Evolutionary conservation across 192 early-diverging fungal species (phyloP).

Genomic region (Coemansia sp.): DNA sequence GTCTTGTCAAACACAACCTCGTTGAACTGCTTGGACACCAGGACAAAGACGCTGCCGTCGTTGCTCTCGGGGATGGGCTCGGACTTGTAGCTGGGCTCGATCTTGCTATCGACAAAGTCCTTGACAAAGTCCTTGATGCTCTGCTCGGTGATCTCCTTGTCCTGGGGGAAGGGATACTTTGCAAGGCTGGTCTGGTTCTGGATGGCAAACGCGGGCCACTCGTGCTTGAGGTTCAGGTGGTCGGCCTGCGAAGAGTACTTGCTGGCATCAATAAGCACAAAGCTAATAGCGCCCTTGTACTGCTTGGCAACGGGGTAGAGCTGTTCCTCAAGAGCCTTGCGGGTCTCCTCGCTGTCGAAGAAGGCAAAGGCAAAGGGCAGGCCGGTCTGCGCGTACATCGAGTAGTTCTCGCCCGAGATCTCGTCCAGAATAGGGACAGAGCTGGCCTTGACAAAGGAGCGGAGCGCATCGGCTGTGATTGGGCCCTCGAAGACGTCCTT

Average conservation of each 20-base stretch:
- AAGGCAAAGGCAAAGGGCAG: conserved; percentile 91
- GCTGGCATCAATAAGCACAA: conserved; percentile 87
- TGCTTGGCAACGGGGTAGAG: conserved; percentile 76
- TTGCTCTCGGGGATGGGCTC: conserved; percentile 80
- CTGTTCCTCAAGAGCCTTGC: conserved; percentile 54
- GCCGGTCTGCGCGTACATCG: conserved; percentile 78
- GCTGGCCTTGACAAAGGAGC: conserved; percentile 72
- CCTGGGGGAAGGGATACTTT: conserved; percentile 87
- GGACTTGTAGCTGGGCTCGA: conserved; percentile 80
- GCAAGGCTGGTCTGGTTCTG: conserved; percentile 67
- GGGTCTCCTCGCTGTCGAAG: conserved; percentile 63
- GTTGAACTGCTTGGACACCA: conserved; percentile 82
- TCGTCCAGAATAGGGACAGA: conserved; percentile 87
- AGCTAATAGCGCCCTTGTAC: conserved; percentile 83
- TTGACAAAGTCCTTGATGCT: conserved; percentile 63
- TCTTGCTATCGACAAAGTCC: conserved; percentile 62
- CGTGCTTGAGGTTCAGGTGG: conserved; percentile 84
- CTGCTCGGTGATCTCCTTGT: conserved; percentile 62
- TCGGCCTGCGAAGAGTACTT: conserved; percentile 85
- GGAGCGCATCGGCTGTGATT: conserved; percentile 56
- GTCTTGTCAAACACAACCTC: conserved; percentile 78
- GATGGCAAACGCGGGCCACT: conserved; percentile 92
- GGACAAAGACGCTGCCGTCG: conserved; percentile 84
- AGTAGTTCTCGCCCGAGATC: conserved; percentile 86
- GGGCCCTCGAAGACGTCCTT: conserved; percentile 67